Evolutionary conservation across 805 yeast genomes (phyloP), one percentile per base, ranked within the genome.

Genomic region (Yarrowia sp.): DNA sequence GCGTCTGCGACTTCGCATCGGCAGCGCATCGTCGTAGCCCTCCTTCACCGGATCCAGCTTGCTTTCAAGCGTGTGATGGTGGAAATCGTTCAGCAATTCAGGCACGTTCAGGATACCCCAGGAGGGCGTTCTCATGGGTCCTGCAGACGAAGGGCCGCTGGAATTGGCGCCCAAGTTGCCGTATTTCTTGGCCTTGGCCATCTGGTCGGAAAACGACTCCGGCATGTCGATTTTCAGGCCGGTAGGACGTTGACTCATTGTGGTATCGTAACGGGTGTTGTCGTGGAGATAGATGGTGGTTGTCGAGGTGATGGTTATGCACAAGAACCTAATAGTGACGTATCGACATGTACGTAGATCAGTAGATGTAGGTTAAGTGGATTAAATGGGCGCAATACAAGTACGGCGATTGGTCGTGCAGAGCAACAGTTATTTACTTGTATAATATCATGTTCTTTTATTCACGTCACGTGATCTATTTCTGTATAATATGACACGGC

Each of bases 91-190:
- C 12, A 64, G 40, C 49, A 64, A 19, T 33, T 49, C 60, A n/a
- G 67, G 67, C 34, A 64, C 67, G 33, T 64, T 39, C 15, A 64
- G 50, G 39, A 64, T 50, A 40, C 67, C 67, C 67, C 67, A 64
- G 1, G 67, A 64, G 0, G 67, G 60, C 9, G 60, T 64, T 49
- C 66, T 19, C 50, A 58, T 42, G 33, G 64, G 64, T 9, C 64
- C 64, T 13, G 64, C 64, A 1, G 64, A 58, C 2, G n/a, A 14
- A 1, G 64, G 64, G 2, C 61, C 61, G 14, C 36, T 39, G 46
- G 61, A 20, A 58, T 42, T 58, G 50, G 40, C 50, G 43, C 49
- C 44, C 17, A 58, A 33, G 8, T 43, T 33, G 64, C 64, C 64
- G 40, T 58, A 58, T 20, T 43, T 42, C 19, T 58, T 58, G 17